These are phyloP conservation scores for Artemisia tridentata DNA, from an alignment of 129 eudicot species.

Conservation along the genomic window DNA sequence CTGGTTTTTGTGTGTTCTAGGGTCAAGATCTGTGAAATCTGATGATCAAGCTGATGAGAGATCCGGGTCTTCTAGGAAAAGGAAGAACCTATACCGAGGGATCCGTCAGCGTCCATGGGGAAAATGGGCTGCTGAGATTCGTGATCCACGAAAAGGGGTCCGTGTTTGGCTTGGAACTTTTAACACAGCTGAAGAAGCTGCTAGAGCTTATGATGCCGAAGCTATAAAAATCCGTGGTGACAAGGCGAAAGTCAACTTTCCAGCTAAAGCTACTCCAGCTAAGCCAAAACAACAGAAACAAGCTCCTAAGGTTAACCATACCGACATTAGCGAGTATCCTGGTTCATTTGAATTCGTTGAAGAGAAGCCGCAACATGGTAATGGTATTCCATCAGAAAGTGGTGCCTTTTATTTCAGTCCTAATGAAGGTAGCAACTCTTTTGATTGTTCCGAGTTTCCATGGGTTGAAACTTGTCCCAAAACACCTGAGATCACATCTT, in stretches of 20 bases:
- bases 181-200: conserved; percentile 97
- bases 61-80: conserved; percentile 66
- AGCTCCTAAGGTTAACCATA: too few relatives aligned
- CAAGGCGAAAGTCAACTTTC: conserved; percentile 91
- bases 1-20: neutral
- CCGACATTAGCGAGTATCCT: too few relatives aligned
- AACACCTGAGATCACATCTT: conserved; percentile 75
- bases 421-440: conserved; percentile 78
- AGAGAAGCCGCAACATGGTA: conserved; percentile 46
- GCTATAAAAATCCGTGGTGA: conserved; percentile 87
- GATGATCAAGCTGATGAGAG: conserved; percentile 41
- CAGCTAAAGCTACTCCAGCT: conserved; percentile 42
- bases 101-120: conserved; percentile 99
- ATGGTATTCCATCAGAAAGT: conserved; percentile 31
- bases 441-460: conserved; percentile 69
- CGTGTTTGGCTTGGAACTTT: conserved; percentile 97
- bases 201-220: conserved; percentile 91
- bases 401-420: conserved; percentile 47
- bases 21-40: conserved; percentile 37
- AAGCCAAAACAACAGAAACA: conserved; percentile 38
- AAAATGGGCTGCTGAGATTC: conserved; percentile 98
- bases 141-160: conserved; percentile 92
- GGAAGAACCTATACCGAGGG: conserved; percentile 84
- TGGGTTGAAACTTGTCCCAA: conserved; percentile 59
- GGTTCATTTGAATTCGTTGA: conserved; percentile 36